These are phyloP conservation scores for Mortierella sp. DNA, from an alignment of 371 early-diverging fungal genomes.

Conservation along the genomic window DNA sequence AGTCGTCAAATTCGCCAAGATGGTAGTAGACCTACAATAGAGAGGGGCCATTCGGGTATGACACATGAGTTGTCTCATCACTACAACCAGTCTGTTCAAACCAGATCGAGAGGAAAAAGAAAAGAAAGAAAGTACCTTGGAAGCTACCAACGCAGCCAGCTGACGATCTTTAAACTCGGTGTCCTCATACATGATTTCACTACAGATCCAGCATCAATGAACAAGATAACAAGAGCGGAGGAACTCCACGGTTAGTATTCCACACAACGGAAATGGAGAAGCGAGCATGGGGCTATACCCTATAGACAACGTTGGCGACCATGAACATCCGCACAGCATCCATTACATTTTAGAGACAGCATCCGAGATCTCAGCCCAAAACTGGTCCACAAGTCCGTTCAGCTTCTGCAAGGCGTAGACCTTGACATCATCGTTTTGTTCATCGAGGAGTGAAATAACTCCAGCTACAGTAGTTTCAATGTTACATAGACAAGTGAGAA, in stretches of 20 bases:
- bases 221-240: no score
- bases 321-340: background rate
- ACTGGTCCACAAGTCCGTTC: constrained; percentile 87
- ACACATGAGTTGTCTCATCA: no score
- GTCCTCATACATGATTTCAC: constrained; percentile 95
- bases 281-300: no score
- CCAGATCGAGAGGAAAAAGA: background rate
- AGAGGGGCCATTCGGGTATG: no score
- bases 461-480: constrained; percentile 83
- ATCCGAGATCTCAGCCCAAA: constrained; percentile 98
- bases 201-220: constrained; percentile 32
- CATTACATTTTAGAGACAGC: constrained; percentile 91
- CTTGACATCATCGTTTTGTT: constrained; percentile 90
- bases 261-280: background rate
- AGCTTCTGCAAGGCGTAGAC: constrained; percentile 92
- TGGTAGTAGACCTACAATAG: constrained; percentile 85
- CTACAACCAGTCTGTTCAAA: background rate
- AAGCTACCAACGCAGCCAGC: constrained; percentile 94
- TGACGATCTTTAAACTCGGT: constrained; percentile 83
- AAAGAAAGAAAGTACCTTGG: constrained; percentile 88
- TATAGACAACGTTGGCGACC: background rate
- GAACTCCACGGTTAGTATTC: background rate
- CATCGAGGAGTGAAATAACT: constrained; percentile 92
- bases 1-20: constrained; percentile 94
- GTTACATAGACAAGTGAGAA: constrained; percentile 1